Conservation (phyloP, 345 rosid genomes). For the Populus euphratica region DNA sequence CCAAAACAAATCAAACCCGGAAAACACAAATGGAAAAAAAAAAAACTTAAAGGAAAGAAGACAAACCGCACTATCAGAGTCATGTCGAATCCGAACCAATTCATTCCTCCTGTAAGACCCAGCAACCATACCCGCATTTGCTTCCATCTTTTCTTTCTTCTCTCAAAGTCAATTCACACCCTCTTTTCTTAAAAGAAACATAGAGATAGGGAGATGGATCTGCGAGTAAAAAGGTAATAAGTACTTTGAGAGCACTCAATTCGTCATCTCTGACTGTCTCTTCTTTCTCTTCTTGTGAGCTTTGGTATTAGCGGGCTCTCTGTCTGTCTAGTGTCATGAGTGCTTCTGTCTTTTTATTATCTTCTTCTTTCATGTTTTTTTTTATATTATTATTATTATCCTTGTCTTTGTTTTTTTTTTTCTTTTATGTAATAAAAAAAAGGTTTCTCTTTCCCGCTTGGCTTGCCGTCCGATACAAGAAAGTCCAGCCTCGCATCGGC, state of each 20-base stretch:
- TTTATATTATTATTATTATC: neutral
- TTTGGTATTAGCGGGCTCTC: neutral
- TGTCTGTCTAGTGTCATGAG: neutral
- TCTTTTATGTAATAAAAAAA: neutral
- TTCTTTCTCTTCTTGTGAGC: neutral
- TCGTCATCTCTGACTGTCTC: slow-evolving; percentile 46
- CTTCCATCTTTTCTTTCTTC: slow-evolving; percentile 50
- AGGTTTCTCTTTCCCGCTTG: neutral
- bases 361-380: slow-evolving; percentile 5
- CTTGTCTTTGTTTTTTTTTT: neutral
- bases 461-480: neutral
- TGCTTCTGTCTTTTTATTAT: slow-evolving; percentile 27
- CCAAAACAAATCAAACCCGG: neutral
- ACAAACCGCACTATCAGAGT: slow-evolving; percentile 95
- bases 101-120: slow-evolving; percentile 98
- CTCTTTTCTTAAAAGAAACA: neutral
- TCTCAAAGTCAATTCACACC: neutral
- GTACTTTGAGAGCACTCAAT: slow-evolving; percentile 32
- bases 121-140: slow-evolving; percentile 94
- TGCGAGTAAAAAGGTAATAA: neutral
- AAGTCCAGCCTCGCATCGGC: neutral
- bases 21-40: neutral
- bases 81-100: slow-evolving; percentile 95
- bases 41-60: neutral
- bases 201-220: slow-evolving; percentile 13